Conservation (phyloP, 208 protist species). For the Acanthamoeba rhysodes region DNA sequence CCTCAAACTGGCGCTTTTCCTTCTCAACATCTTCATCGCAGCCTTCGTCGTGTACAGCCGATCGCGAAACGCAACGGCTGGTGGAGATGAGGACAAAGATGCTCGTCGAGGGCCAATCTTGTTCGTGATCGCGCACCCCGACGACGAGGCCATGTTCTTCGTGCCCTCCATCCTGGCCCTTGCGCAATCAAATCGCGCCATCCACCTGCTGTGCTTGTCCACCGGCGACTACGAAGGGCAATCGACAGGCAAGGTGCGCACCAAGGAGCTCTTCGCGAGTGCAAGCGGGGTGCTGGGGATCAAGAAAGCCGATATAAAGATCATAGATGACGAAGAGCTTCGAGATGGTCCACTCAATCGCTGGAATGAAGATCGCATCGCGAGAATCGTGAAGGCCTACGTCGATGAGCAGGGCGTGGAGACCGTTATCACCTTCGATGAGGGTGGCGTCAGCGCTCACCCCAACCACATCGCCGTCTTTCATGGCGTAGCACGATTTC, state of each 20-base stretch:
- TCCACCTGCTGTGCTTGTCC: slow-evolving; percentile 96
- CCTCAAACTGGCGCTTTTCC: slow-evolving; percentile 8
- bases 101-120: slow-evolving; percentile 57
- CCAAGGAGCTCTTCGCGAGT: slow-evolving; percentile 91
- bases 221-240: slow-evolving; percentile 91
- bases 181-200: slow-evolving; percentile 81
- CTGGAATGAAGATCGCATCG: slow-evolving; percentile 90
- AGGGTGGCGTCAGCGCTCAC: slow-evolving; percentile 95
- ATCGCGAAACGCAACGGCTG: background rate
- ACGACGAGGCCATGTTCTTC: slow-evolving; percentile 92
- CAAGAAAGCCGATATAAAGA: slow-evolving; percentile 82
- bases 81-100: background rate
- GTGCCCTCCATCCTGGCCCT: slow-evolving; percentile 82
- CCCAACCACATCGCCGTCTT: slow-evolving; percentile 97
- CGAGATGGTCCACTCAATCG: slow-evolving; percentile 93
- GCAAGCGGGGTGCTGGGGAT: slow-evolving; percentile 92
- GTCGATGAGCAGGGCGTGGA: slow-evolving; percentile 31
- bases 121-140: slow-evolving; percentile 89
- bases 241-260: slow-evolving; percentile 89
- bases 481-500: slow-evolving; percentile 89
- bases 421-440: slow-evolving; percentile 96
- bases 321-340: slow-evolving; percentile 93
- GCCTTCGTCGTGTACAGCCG: background rate
- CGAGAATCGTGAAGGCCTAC: slow-evolving; percentile 82
- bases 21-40: background rate